phyloP scores from a whole-genome alignment of 2,329 filamentous ascomycete genomes.

The Paracorniculantispora psalliotae region DNA sequence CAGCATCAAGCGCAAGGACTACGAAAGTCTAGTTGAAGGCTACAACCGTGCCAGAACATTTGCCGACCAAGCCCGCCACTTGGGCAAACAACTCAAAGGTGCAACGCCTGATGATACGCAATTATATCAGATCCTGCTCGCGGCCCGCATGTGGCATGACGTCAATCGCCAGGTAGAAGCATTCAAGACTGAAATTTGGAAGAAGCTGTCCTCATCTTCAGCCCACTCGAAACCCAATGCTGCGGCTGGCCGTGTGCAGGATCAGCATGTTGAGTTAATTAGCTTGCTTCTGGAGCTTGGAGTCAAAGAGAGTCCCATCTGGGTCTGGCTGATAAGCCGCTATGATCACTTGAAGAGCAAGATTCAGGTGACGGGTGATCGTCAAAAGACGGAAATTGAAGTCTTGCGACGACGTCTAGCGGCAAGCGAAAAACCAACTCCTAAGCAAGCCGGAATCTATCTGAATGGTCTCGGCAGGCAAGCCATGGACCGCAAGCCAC shows the following conservation, averaged over 20 bases:
- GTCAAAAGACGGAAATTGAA: constrained; percentile 89
- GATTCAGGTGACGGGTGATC: constrained; percentile 73
- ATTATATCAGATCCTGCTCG: constrained; percentile 80
- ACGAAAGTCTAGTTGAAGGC: constrained; percentile 80
- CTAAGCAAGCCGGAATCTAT: constrained; percentile 67
- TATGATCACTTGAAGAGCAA: constrained; percentile 86
- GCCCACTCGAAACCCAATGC: constrained; percentile 46
- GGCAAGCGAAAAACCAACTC: constrained; percentile 63
- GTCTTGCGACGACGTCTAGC: constrained; percentile 79
- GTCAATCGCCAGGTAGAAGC: constrained; percentile 79
- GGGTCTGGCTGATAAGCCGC: constrained; percentile 87
- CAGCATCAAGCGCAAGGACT: constrained; percentile 85
- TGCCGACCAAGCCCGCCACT: constrained; percentile 68
- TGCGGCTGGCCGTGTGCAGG: constrained; percentile 55
- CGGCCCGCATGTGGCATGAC: constrained; percentile 91
- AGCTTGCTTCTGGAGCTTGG: constrained; percentile 85
- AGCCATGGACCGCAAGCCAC: constrained; percentile 53
- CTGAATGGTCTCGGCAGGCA: constrained; percentile 69
- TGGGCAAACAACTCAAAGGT: constrained; percentile 54
- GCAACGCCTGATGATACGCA: constrained; percentile 68
- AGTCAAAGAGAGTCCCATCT: constrained; percentile 93
- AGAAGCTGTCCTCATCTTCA: constrained; percentile 67
- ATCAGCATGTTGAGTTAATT: constrained; percentile 88
- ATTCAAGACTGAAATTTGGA: constrained; percentile 90
- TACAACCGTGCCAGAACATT: constrained; percentile 79